phyloP scores from a whole-genome alignment of 306 rosid species.

The Chamaecrista fasciculata region DNA sequence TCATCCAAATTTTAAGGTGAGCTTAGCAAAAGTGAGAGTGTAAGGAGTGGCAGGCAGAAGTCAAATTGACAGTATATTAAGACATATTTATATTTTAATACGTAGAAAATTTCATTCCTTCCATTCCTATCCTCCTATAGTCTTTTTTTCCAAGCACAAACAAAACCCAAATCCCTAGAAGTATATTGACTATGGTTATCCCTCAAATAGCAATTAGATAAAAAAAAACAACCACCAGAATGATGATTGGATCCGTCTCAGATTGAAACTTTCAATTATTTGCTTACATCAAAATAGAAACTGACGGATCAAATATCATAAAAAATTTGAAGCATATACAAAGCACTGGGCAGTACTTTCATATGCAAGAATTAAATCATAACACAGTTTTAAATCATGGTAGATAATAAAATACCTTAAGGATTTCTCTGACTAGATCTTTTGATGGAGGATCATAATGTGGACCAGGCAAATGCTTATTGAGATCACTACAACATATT shows the following conservation, averaged over 20 bases:
- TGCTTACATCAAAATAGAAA: background rate
- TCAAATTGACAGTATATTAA: background rate
- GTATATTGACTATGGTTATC: background rate
- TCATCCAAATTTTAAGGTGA: too few species aligned
- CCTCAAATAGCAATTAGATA: conserved; percentile 6
- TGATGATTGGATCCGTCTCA: background rate
- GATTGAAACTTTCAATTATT: background rate
- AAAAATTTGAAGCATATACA: background rate
- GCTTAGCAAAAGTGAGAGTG: background rate
- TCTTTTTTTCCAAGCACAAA: background rate
- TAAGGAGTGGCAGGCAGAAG: background rate
- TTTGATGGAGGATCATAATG: conserved; percentile 85
- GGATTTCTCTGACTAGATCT: conserved; percentile 46
- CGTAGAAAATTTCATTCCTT: background rate
- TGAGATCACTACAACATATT: conserved; percentile 64
- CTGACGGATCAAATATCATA: background rate
- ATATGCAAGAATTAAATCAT: conserved; percentile 11
- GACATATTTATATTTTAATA: background rate
- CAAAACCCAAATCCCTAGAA: background rate
- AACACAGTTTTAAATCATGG: conserved; percentile 13
- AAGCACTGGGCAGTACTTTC: too few species aligned
- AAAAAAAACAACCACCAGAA: background rate
- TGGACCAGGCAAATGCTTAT: conserved; percentile 75
- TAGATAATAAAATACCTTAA: conserved; percentile 52
- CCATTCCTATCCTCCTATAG: background rate